phyloP scores from a whole-genome alignment of 2,329 filamentous ascomycete genomes.

The Ascochyta viciae-villosae region DNA sequence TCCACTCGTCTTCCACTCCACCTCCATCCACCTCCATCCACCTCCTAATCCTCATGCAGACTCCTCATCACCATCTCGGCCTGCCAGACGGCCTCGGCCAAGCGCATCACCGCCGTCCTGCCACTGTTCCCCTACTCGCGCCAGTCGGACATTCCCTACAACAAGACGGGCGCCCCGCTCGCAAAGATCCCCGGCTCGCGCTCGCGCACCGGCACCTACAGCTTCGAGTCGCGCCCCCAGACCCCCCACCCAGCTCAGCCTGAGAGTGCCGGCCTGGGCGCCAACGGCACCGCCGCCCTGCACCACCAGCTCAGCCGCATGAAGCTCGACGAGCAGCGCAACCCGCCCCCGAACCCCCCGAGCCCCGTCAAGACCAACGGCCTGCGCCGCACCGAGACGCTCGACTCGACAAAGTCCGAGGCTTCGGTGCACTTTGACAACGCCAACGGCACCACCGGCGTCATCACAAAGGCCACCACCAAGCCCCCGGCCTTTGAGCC shows the following conservation, averaged over 20 bases:
- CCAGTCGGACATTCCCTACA: slow-evolving; percentile 95
- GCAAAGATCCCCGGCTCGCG: slow-evolving; percentile 64
- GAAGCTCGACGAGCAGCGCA: slow-evolving; percentile 64
- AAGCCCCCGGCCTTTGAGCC: slow-evolving; percentile 71
- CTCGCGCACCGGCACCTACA: slow-evolving; percentile 64
- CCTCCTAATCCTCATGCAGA: slow-evolving; percentile 37
- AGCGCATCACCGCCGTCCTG: slow-evolving; percentile 89
- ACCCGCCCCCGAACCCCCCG: slow-evolving; percentile 33
- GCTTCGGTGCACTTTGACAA: slow-evolving; percentile 32
- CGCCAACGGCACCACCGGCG: slow-evolving; percentile 25
- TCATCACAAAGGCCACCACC: slow-evolving; percentile 43
- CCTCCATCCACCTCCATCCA: too few relatives aligned
- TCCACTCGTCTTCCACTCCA: too few relatives aligned
- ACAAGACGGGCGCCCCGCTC: slow-evolving; percentile 90
- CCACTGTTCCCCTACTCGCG: slow-evolving; percentile 96
- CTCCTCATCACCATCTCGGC: slow-evolving; percentile 98
- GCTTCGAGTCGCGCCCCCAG: slow-evolving; percentile 89
- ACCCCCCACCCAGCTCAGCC: slow-evolving; percentile 78
- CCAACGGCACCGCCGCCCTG: slow-evolving; percentile 70
- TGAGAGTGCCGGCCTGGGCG: slow-evolving; percentile 67
- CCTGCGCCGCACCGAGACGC: slow-evolving; percentile 41
- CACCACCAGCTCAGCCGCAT: slow-evolving; percentile 76
- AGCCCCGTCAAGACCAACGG: slow-evolving; percentile 39
- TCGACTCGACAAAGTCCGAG: slow-evolving; percentile 42
- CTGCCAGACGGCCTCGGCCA: slow-evolving; percentile 92